Conservation (phyloP, 169 alveolate genomes). For the Cytauxzoon felis region DNA sequence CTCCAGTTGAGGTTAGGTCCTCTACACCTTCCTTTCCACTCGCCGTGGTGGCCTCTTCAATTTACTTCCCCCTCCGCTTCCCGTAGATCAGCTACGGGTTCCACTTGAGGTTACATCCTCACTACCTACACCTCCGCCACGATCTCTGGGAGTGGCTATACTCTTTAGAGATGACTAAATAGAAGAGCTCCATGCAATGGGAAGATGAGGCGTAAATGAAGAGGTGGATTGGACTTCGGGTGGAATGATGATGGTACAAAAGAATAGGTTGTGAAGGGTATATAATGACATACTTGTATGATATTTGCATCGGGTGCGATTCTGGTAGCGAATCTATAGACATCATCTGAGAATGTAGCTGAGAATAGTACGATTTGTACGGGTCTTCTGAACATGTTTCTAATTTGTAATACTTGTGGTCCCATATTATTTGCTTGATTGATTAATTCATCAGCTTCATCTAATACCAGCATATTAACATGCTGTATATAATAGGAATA, state of each 20-base stretch:
- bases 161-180: no score
- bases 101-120: no score
- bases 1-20: background rate
- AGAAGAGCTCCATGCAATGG: no score
- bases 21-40: background rate
- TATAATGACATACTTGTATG: slow-evolving; percentile 58
- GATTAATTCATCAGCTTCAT: slow-evolving; percentile 97
- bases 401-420: slow-evolving; percentile 82
- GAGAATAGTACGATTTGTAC: slow-evolving; percentile 85
- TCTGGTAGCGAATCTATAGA: slow-evolving; percentile 80
- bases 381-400: slow-evolving; percentile 67
- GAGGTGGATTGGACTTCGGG: no score
- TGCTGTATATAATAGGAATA: slow-evolving; percentile 5
- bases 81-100: no score
- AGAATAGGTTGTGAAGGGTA: no score
- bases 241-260: background rate
- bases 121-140: no score
- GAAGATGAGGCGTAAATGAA: no score
- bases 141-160: no score
- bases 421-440: slow-evolving; percentile 83
- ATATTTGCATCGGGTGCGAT: slow-evolving; percentile 81
- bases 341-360: slow-evolving; percentile 90
- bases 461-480: slow-evolving; percentile 84
- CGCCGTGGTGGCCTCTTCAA: no score
- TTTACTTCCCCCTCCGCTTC: no score